Evolutionary conservation across 164 flowering plant species (phyloP), one percentile per base, ranked within the genome.

Genomic region (Berberis thunbergii): DNA sequence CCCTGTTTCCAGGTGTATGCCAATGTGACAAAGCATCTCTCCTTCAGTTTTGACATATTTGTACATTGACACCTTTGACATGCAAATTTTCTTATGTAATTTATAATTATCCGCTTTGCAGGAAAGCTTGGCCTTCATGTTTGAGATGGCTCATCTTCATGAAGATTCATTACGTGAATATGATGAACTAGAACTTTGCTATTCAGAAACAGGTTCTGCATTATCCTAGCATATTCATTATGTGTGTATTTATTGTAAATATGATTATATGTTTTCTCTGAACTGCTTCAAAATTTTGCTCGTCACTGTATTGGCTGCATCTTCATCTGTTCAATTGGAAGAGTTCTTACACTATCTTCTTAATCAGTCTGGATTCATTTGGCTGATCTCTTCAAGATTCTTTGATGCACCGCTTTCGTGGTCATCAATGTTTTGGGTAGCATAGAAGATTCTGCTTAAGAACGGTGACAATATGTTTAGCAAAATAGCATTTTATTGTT

Each of bases 41-140:
- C 26, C 26, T 26, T 26, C 26, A 26, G 26, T 26, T 26, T 26
- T 26, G 26, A 26, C 26, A 26, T 26, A 26, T 26, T 26, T 26
- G 26, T 26, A 26, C 26, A 26, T 26, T 26, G 26, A n/a, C n/a
- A n/a, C 10, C 4, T 8, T 3, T 50, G 54, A 3, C 7, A 8
- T 50, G 11, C 3, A 50, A 3, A 8, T 8, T 3, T 50, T n/a
- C 3, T 8, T 50, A 3, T 50, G 54, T 8, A 8, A 50, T 57
- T 52, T 43, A 8, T 67, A 11, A 9, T 66, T 56, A 45, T n/a
- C 49, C 40, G 43, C 54, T 68, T 26, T 69, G 66, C 86, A 94
- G 99, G 99, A 94, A 86, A 91, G 96, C 81, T 73, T 94, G 79
- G 99, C 99, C 64, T 94, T 91, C 73, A 86, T 94, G 85, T 94